Evolutionary conservation across 1,139 yeast genomes (phyloP).

Genomic region (Zygotorulaspora mrakii): DNA sequence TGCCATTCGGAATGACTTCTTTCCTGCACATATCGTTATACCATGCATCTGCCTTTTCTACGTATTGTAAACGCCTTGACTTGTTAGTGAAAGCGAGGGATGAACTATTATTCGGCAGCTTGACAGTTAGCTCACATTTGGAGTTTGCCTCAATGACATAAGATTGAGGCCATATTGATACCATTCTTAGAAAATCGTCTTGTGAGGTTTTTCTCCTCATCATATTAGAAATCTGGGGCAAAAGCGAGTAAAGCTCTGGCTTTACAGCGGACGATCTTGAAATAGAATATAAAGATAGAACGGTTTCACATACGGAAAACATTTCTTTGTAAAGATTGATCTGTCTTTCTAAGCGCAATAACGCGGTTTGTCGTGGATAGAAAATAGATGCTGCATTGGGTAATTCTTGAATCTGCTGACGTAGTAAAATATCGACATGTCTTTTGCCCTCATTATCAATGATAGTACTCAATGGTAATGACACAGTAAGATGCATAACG

Average conservation of each 20-base stretch:
- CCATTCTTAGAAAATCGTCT: slow-evolving; percentile 21
- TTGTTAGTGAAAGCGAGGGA: slow-evolving; percentile 21
- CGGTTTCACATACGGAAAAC: slow-evolving; percentile 29
- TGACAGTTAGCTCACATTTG: slow-evolving; percentile 24
- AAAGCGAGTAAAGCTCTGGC: slow-evolving; percentile 24
- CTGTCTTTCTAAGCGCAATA: slow-evolving; percentile 17
- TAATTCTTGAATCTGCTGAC: slow-evolving; percentile 25
- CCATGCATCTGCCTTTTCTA: slow-evolving; percentile 29
- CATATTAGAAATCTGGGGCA: slow-evolving; percentile 34
- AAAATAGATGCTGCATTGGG: slow-evolving; percentile 25
- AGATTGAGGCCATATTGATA: slow-evolving; percentile 31
- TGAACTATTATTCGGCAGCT: slow-evolving; percentile 22
- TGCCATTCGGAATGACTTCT: slow-evolving; percentile 18
- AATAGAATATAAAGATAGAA: slow-evolving; percentile 29
- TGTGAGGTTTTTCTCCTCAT: slow-evolving; percentile 23
- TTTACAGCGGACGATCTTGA: slow-evolving; percentile 22
- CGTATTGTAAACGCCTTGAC: slow-evolving; percentile 29
- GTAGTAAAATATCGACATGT: slow-evolving; percentile 19
- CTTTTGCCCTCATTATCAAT: slow-evolving; percentile 10
- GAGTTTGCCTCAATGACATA: slow-evolving; percentile 26
- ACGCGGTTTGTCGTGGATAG: slow-evolving; percentile 23
- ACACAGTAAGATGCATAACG: slow-evolving; percentile 23
- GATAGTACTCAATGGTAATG: slow-evolving; percentile 21
- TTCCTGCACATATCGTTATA: slow-evolving; percentile 4
- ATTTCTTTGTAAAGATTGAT: slow-evolving; percentile 24